These are phyloP conservation scores for Gonium pectorale DNA, from an alignment of 139 green algal genomes.

Conservation along the genomic window DNA sequence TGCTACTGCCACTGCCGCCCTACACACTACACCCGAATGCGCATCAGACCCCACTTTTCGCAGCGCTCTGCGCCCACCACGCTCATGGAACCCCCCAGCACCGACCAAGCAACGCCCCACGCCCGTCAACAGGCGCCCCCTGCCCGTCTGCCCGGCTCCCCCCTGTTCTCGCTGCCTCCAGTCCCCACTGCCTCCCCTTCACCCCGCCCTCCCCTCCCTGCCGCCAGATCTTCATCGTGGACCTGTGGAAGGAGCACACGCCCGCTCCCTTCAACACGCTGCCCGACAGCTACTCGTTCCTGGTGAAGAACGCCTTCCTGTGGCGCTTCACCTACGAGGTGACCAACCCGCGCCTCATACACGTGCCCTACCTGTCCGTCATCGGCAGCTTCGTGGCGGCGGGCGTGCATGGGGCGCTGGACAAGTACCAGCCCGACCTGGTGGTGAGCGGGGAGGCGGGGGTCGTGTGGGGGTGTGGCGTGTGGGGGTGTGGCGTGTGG, in stretches of 20 bases:
- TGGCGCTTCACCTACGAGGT: constrained; percentile 78
- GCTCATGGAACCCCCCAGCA: no score
- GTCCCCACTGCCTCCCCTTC: no score
- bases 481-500: no score
- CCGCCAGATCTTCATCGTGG: constrained; percentile 87
- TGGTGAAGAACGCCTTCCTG: constrained; percentile 88
- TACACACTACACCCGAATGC: no score
- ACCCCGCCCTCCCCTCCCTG: not conserved
- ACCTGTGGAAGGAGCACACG: constrained; percentile 96
- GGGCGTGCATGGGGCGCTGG: constrained; percentile 63
- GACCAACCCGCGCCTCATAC: constrained; percentile 73
- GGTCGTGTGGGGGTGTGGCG: no score
- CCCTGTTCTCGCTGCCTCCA: no score
- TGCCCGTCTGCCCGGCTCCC: no score
- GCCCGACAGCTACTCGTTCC: constrained; percentile 94
- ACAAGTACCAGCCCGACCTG: constrained; percentile 75
- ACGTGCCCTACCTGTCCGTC: constrained; percentile 75
- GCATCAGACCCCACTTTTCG: no score
- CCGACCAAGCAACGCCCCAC: not conserved
- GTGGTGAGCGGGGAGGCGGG: constrained; percentile 52
- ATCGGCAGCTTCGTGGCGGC: constrained; percentile 56
- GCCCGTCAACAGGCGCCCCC: not conserved
- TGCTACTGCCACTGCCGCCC: no score
- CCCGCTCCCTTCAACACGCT: constrained; percentile 89
- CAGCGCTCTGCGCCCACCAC: no score